A percentile compares a stretch with the other conserved stretches of the same genome.
Conservation (phyloP, 108 stramenopile genomes). For the Phaeodactylum tricornutum region DNA sequence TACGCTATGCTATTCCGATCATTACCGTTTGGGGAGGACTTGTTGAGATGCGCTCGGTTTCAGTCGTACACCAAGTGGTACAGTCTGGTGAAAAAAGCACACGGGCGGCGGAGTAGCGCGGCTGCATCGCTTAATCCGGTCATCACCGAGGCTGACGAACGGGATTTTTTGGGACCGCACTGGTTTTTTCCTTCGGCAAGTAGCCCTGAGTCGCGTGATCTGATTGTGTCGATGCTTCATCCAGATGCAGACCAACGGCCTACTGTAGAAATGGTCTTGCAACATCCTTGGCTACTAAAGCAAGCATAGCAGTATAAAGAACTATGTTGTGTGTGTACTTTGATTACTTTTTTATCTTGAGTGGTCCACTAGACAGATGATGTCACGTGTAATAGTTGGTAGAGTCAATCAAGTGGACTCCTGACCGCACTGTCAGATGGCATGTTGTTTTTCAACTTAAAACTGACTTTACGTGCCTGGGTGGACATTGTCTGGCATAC, state of each 20-base stretch:
- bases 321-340: too few species aligned
- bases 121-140: constrained; percentile 44
- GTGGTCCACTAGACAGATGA: too few species aligned
- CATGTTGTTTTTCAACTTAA: too few species aligned
- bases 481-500: too few species aligned
- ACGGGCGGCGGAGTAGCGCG: constrained; percentile 45
- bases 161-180: constrained; percentile 62
- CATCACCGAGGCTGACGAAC: constrained; percentile 57
- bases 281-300: constrained; percentile 62
- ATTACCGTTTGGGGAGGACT: constrained; percentile 83
- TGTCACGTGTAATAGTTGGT: too few species aligned
- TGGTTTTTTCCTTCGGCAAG: constrained; percentile 75
- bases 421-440: too few species aligned
- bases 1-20: constrained; percentile 85
- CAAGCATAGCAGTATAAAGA: too few species aligned
- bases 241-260: constrained; percentile 61
- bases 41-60: constrained; percentile 76
- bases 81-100: constrained; percentile 45
- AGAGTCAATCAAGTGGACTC: too few species aligned
- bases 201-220: constrained; percentile 52
- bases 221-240: constrained; percentile 85
- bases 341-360: too few species aligned
- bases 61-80: constrained; percentile 84
- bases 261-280: constrained; percentile 53
- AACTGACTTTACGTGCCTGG: too few species aligned